phyloP scores from a whole-genome alignment of 2,329 filamentous ascomycete genomes.

The Diplodia seriata region DNA sequence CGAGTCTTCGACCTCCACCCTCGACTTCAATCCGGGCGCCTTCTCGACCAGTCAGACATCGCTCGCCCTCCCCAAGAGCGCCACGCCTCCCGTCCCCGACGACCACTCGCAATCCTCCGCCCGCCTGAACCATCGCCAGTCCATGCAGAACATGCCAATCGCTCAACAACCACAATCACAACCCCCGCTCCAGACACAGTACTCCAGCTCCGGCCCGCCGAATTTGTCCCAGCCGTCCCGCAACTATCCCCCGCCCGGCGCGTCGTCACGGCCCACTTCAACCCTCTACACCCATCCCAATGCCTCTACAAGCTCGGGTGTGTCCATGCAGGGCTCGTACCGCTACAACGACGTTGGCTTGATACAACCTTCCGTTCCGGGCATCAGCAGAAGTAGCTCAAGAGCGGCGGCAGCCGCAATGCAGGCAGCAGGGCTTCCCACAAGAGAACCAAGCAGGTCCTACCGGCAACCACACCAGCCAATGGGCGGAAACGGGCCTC shows the following conservation, averaged over 20 bases:
- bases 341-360: constrained; percentile 56
- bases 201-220: constrained; percentile 39
- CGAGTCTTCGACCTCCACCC: constrained; percentile 38
- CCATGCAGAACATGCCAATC: constrained; percentile 50
- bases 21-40: constrained; percentile 52
- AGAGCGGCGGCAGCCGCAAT: constrained; percentile 66
- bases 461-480: constrained; percentile 67
- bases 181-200: constrained; percentile 39
- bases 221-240: constrained; percentile 38
- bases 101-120: constrained; percentile 39
- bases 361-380: constrained; percentile 54
- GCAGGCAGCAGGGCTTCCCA: constrained; percentile 63
- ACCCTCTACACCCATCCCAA: constrained; percentile 59
- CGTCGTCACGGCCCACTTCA: constrained; percentile 49
- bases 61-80: constrained; percentile 37
- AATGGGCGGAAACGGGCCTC: constrained; percentile 63
- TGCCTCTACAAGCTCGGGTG: constrained; percentile 53
- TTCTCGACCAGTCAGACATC: constrained; percentile 42
- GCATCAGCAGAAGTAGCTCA: constrained; percentile 66
- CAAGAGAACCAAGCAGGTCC: constrained; percentile 72
- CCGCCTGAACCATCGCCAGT: constrained; percentile 51
- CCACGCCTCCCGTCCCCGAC: constrained; percentile 40
- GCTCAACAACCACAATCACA: constrained; percentile 51
- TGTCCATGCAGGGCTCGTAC: constrained; percentile 49
- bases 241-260: constrained; percentile 40